These are phyloP conservation scores for Coemansia sp. DNA, from an alignment of 371 early-diverging fungal genomes.

Conservation along the genomic window DNA sequence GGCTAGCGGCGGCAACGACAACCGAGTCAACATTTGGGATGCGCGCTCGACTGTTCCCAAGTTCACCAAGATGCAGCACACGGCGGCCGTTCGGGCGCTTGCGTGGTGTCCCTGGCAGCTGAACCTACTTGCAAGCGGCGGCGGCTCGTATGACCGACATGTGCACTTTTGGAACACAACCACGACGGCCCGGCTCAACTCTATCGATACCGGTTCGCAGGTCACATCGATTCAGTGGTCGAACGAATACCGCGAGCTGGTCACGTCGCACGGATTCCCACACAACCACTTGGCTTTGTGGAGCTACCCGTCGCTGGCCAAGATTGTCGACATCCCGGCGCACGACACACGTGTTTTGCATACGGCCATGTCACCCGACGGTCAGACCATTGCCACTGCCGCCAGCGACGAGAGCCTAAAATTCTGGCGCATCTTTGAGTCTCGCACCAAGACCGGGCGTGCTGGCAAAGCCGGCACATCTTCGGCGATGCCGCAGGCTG, in stretches of 20 bases:
- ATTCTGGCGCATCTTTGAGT: slow-evolving; percentile 93
- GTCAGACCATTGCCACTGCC: slow-evolving; percentile 85
- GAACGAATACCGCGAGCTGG: slow-evolving; percentile 86
- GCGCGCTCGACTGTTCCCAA: slow-evolving; percentile 65
- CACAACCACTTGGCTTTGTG: slow-evolving; percentile 89
- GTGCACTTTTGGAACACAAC: slow-evolving; percentile 96
- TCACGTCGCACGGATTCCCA: slow-evolving; percentile 92
- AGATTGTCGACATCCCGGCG: slow-evolving; percentile 76
- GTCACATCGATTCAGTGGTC: slow-evolving; percentile 96
- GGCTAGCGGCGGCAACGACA: slow-evolving; percentile 98
- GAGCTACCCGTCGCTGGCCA: slow-evolving; percentile 80
- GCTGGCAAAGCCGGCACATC: slow-evolving; percentile 6
- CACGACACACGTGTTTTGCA: slow-evolving; percentile 92
- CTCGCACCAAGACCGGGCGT: slow-evolving; percentile 29
- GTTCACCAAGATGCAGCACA: slow-evolving; percentile 73
- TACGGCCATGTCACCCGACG: slow-evolving; percentile 91
- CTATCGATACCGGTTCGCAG: slow-evolving; percentile 87
- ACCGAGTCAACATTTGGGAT: slow-evolving; percentile 94
- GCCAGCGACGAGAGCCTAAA: slow-evolving; percentile 97
- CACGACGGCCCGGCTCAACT: slow-evolving; percentile 62
- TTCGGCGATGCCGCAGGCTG: neutral
- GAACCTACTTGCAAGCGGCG: slow-evolving; percentile 93
- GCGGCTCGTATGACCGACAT: slow-evolving; percentile 89
- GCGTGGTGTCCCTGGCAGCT: slow-evolving; percentile 99
- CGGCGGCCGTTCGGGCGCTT: slow-evolving; percentile 92